phyloP scores from a whole-genome alignment of 2,329 filamentous ascomycete species.

The Talaromyces sp. region DNA sequence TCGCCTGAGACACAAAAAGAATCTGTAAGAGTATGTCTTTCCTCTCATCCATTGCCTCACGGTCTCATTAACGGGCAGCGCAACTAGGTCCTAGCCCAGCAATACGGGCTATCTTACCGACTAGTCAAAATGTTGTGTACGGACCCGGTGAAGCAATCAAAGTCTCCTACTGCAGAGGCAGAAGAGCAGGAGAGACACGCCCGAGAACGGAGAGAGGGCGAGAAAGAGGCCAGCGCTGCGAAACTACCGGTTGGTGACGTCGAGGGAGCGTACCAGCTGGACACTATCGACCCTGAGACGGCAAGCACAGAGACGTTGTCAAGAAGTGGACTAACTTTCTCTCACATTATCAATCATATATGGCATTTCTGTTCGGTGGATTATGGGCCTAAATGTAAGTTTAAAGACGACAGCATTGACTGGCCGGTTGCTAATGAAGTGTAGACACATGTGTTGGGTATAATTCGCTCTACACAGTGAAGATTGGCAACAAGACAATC shows the following conservation, averaged over 20 bases:
- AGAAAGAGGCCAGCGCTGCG: neutral
- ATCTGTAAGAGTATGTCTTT: constrained; percentile 41
- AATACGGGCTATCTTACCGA: constrained; percentile 65
- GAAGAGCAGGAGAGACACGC: constrained; percentile 3
- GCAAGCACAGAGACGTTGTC: constrained; percentile 19
- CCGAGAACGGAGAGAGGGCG: neutral
- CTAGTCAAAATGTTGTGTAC: constrained; percentile 60
- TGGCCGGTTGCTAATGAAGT: constrained; percentile 5
- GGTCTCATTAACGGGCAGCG: neutral
- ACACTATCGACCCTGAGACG: constrained; percentile 17
- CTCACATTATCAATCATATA: constrained; percentile 61
- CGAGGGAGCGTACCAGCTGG: constrained; percentile 24
- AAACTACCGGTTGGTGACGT: constrained; percentile 21
- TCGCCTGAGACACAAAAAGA: constrained; percentile 56
- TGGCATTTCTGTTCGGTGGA: constrained; percentile 73
- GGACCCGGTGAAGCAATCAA: constrained; percentile 38
- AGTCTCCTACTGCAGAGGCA: constrained; percentile 11
- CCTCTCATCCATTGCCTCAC: neutral
- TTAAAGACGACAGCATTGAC: neutral
- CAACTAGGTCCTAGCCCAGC: constrained; percentile 45
- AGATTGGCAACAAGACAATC: constrained; percentile 44
- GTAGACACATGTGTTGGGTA: constrained; percentile 65
- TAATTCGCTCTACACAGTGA: constrained; percentile 50
- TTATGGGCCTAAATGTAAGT: constrained; percentile 58
- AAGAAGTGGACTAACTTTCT: constrained; percentile 42